Base-by-base conservation (phyloP, 2,329 filamentous ascomycete genomes). In the Lecanicillium sp. region DNA sequence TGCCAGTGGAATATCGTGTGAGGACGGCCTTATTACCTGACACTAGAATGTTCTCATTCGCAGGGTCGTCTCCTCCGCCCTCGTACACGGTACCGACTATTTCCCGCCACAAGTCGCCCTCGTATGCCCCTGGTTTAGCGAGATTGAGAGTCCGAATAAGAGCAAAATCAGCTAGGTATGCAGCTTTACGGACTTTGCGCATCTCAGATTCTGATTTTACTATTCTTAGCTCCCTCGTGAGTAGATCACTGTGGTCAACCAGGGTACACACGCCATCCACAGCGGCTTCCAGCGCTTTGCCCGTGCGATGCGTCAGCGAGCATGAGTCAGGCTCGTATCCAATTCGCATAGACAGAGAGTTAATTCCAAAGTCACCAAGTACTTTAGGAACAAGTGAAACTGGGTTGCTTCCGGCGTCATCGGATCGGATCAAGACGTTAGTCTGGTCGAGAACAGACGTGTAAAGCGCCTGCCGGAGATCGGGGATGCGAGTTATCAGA, bases 261-360 rank as follows among this genome's bases (percentile, higher is more conserved):
- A 57, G 40, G 1, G 48, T 54, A 27, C 53, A 56, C 11, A 41
- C 15, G 6, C 28, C 55, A 4, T 41, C 33, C 28, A 63, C 59
- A 1, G 63, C 62, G 29, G 53, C 48, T 9, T 49, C 42, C 17
- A 64, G 51, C 12, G 54, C 45, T 13, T 52, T 49, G 22, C 57
- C 51, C 3, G 67, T 48, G 16, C 55, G 53, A 17, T 54, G 51
- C 14, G 54, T 57, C 33, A 67, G 46, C 14, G 52, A 49, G 39
- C 55, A 52, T 9, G 64, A 65, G 42, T 68, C 60, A 9, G 39
- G 39, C 28, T 57, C 53, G 37, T 57, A 57, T 25, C 54, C 54
- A 22, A 57, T 54, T 20, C 51, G 36, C 41, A 54, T 56, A 1
- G 48, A 48, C 2, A 48, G 34, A 2, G 48, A 49, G 37, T 54